A percentile compares a stretch with the other conserved stretches of the same genome.
These are phyloP conservation scores for Candida hungchunana DNA, from an alignment of 805 yeast species.

Conservation along the genomic window DNA sequence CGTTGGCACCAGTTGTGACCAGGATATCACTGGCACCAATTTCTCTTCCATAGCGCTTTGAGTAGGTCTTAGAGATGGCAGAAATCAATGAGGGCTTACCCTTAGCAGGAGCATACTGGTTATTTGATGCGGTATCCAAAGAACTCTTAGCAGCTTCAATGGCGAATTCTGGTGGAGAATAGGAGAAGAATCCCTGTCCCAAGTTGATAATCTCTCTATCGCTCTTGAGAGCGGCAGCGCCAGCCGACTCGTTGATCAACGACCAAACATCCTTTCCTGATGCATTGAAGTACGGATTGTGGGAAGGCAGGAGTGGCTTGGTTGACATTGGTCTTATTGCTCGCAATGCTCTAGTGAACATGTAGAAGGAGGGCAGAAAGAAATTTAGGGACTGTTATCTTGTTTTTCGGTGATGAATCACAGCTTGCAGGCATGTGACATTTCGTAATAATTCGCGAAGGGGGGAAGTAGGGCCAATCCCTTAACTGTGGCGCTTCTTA, in stretches of 20 bases:
- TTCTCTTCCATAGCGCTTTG: conserved; percentile 56
- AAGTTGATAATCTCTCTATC: conserved; percentile 82
- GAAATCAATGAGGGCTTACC: conserved; percentile 77
- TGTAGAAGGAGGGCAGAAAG: too few species aligned
- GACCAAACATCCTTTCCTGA: conserved; percentile 92
- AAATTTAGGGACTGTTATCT: too few species aligned
- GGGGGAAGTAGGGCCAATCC: too few species aligned
- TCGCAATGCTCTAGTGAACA: too few species aligned
- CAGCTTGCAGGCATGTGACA: too few species aligned
- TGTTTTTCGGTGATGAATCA: too few species aligned
- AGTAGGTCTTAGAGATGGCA: conserved; percentile 67
- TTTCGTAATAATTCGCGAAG: too few species aligned
- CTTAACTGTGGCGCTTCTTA: too few species aligned
- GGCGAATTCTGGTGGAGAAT: conserved; percentile 94
- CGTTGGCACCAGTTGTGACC: conserved; percentile 96
- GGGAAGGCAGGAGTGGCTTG: conserved; percentile 38
- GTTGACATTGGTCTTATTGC: conserved; percentile 18
- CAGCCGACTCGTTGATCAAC: conserved; percentile 91
- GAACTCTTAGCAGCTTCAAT: conserved; percentile 76
- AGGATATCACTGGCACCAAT: conserved; percentile 60
- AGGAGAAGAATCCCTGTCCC: conserved; percentile 97
- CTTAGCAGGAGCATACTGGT: conserved; percentile 89
- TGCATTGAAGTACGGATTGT: conserved; percentile 65
- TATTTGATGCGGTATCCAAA: conserved; percentile 64
- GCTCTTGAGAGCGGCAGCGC: conserved; percentile 57